phyloP scores from a whole-genome alignment of 768 basidiomycete genomes.

The Sarcomyxa edulis region DNA sequence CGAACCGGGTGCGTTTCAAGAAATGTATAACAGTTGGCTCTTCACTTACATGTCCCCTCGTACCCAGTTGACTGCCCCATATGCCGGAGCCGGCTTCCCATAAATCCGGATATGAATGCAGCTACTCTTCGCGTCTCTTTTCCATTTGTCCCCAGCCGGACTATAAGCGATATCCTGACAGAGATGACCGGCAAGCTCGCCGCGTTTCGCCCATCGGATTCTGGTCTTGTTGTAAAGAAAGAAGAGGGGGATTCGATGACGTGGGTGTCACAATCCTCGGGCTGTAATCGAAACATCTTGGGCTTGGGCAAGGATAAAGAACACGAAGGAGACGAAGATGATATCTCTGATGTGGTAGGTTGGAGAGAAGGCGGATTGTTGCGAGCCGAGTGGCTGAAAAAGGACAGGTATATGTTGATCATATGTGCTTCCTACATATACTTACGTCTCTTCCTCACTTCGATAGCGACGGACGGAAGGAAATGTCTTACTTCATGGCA shows the following conservation, averaged over 20 bases:
- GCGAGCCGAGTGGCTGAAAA: slow-evolving; percentile 53
- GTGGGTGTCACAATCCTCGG: slow-evolving; percentile 4
- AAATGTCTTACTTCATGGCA: slow-evolving; percentile 45
- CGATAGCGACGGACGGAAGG: slow-evolving; percentile 47
- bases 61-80: slow-evolving; percentile 66
- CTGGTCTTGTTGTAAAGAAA: slow-evolving; percentile 32
- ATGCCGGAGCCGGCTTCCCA: slow-evolving; percentile 50
- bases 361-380: slow-evolving; percentile 51
- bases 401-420: slow-evolving; percentile 52
- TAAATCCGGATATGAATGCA: slow-evolving; percentile 50
- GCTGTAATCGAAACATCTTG: too few species aligned
- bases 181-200: slow-evolving; percentile 47
- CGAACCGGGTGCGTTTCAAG: too few species aligned
- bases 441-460: too few species aligned
- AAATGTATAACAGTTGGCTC: too few species aligned
- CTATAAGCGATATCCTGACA: slow-evolving; percentile 45
- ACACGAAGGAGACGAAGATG: slow-evolving; percentile 23
- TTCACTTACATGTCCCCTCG: too few species aligned
- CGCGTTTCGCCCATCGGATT: slow-evolving; percentile 22
- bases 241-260: slow-evolving; percentile 28
- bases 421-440: too few species aligned
- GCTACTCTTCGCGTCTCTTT: slow-evolving; percentile 50
- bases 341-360: slow-evolving; percentile 29
- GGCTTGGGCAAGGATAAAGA: slow-evolving; percentile 23
- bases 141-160: slow-evolving; percentile 61